Base-by-base conservation (phyloP, 176 grass and related monocot genomes). In the Aegilops speltoides region DNA sequence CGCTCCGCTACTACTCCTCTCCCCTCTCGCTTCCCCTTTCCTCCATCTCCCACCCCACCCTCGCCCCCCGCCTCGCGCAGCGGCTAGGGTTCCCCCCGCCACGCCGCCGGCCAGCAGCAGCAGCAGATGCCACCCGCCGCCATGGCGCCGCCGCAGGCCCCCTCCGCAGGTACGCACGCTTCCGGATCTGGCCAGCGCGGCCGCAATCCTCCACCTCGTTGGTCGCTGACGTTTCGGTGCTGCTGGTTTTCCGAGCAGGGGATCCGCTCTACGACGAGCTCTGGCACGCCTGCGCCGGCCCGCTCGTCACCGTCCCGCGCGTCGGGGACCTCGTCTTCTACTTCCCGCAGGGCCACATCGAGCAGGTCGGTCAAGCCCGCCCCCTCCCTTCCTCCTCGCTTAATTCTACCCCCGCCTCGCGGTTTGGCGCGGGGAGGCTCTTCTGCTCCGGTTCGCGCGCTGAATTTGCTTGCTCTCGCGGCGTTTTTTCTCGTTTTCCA, bases 311-410 rank as follows among this genome's bases (percentile, higher is more conserved):
- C 71, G 89, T 94, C 62, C 97, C 97, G 31, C 76, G 86, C n/a
- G 19, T 57, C 65, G 81, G 63, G 10, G 97, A 99, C 80, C 85
- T 92, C 79, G 97, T 99, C 43, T 96, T 87, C 90, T 99, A 99
- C 85, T 99, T 99, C 66, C 97, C 97, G 4, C 94, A 99, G 87
- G 97, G 97, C 2, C 97, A 99, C 87, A 85, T 99, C 68, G 97
- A 99, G 89, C 97, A 99, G 97, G 97, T 96, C 10, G 1, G 10
- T 4, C 69, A 1, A 9, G 7, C 7, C 66, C 8, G 10, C 40
- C 40, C 12, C 64, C 64, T 43, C 68, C 13, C 2, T 46, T 50
- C 41, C 14, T 14, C 34, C 9, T 46, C 11, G 46, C 43, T 45
- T 17, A 19, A 19, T 54, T 54, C 50, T 19, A 7, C 50, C 50